Evolutionary conservation across 176 grass and related monocot species (phyloP).

Genomic region (Pharus latifolius): DNA sequence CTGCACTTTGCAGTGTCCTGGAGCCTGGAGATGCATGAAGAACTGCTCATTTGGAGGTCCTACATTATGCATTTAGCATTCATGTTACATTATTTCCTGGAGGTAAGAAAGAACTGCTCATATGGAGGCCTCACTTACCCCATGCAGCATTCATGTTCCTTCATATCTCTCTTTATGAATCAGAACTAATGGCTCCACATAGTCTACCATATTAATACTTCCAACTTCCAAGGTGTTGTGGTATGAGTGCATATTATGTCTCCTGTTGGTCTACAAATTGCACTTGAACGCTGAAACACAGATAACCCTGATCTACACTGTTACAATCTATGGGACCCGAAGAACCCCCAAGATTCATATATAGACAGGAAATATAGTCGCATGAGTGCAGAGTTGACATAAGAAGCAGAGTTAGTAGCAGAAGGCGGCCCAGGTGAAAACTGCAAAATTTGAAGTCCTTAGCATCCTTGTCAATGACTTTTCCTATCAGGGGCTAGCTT

Average conservation of each 20-base stretch:
- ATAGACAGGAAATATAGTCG: neutral
- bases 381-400: neutral
- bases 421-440: neutral
- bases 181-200: no score
- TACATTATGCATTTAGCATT: neutral
- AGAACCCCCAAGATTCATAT: neutral
- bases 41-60: no score
- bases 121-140: neutral
- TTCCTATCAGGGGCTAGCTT: slow-evolving; percentile 33
- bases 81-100: neutral
- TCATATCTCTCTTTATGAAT: neutral
- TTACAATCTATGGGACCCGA: neutral
- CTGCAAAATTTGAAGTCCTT: slow-evolving; percentile 23
- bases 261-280: neutral
- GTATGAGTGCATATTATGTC: neutral
- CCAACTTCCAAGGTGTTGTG: neutral
- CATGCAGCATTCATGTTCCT: neutral
- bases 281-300: neutral
- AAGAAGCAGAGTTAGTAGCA: no score
- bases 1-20: no score
- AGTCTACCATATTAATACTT: neutral
- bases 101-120: neutral
- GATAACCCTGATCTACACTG: neutral
- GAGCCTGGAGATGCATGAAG: no score
- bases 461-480: slow-evolving; percentile 11